These are phyloP conservation scores for Somion occarium DNA, from an alignment of 1,284 basidiomycete genomes.

Conservation along the genomic window DNA sequence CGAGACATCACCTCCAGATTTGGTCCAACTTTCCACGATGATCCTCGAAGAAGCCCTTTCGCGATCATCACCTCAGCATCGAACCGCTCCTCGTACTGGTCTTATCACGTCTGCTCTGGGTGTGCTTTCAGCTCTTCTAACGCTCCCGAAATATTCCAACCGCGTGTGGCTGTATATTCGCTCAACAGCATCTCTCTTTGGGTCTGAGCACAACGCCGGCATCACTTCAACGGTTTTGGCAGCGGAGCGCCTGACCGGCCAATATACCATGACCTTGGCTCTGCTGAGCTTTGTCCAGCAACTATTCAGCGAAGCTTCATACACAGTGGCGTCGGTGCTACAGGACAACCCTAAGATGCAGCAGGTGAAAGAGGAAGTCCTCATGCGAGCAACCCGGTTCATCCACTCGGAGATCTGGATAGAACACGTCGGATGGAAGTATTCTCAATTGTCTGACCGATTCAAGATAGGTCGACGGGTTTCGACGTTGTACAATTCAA, in stretches of 20 bases:
- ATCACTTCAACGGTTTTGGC: constrained; percentile 65
- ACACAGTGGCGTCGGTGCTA: constrained; percentile 47
- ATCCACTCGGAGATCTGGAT: constrained; percentile 85
- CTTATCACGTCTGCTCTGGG: constrained; percentile 79
- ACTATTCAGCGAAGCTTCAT: constrained; percentile 69
- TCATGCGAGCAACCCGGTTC: constrained; percentile 72
- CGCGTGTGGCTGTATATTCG: constrained; percentile 85
- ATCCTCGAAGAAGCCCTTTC: constrained; percentile 81
- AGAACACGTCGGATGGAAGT: constrained; percentile 80
- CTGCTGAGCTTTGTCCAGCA: constrained; percentile 74
- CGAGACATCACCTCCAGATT: constrained; percentile 53
- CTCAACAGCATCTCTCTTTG: constrained; percentile 73
- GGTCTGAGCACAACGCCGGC: constrained; percentile 48
- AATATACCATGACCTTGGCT: constrained; percentile 76
- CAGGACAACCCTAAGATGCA: constrained; percentile 55
- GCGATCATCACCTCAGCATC: constrained; percentile 40
- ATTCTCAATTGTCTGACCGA: constrained; percentile 68
- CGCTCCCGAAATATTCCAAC: constrained; percentile 69
- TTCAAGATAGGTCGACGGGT: constrained; percentile 76
- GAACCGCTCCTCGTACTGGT: constrained; percentile 43
- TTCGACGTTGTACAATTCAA: constrained; percentile 58
- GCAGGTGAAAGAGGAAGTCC: constrained; percentile 77
- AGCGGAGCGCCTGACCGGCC: constrained; percentile 66
- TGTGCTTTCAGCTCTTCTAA: constrained; percentile 74
- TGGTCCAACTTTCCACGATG: constrained; percentile 77